phyloP scores from a whole-genome alignment of 179 eudicot genomes.

The Silene noctiflora region DNA sequence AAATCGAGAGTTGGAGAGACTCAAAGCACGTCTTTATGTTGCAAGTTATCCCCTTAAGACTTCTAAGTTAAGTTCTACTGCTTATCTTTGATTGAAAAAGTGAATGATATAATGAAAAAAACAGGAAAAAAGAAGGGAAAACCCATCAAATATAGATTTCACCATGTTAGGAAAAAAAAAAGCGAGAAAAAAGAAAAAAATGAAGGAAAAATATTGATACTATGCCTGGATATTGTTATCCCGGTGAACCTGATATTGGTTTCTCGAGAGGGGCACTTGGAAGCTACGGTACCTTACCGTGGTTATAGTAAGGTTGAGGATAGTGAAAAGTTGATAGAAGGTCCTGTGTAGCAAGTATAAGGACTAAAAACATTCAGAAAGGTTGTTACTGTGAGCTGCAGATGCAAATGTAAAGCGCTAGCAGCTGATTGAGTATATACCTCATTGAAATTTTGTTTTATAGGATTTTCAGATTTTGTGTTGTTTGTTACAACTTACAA shows the following conservation, averaged over 20 bases:
- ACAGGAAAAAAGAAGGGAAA: background rate
- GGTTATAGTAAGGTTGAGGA: background rate
- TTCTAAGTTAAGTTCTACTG: too few species aligned
- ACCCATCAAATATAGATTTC: too few species aligned
- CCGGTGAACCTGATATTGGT: background rate
- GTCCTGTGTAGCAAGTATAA: slow-evolving; percentile 5
- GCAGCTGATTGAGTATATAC: slow-evolving; percentile 3
- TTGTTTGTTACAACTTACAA: background rate
- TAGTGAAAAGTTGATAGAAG: slow-evolving; percentile 6
- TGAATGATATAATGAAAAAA: background rate
- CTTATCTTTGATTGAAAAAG: background rate
- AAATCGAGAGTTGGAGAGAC: background rate
- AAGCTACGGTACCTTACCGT: background rate
- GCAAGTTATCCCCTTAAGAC: background rate
- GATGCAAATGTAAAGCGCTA: slow-evolving; percentile 12
- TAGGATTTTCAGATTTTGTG: background rate
- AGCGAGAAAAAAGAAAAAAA: background rate
- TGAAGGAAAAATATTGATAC: background rate
- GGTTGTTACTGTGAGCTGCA: slow-evolving; percentile 3
- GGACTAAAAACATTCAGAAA: background rate
- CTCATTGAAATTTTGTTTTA: background rate
- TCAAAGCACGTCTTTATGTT: background rate
- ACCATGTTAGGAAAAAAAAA: background rate
- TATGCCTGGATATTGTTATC: background rate
- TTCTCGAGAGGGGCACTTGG: background rate